Conservation (phyloP, 345 rosid species). For the Salix brachista region DNA sequence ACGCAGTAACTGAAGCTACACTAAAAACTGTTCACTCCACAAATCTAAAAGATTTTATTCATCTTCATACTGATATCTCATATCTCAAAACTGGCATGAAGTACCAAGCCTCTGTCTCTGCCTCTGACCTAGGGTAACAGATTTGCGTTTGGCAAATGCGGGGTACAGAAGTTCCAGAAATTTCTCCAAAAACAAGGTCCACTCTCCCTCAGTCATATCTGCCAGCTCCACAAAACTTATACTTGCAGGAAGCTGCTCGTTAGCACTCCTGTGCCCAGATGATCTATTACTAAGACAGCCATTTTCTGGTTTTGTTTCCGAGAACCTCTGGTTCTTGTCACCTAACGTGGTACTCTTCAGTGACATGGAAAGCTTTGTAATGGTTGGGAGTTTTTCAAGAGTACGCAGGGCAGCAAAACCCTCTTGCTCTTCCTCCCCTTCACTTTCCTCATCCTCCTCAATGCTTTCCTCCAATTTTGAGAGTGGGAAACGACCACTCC, state of each 20-base stretch:
- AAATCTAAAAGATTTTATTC: slow-evolving; percentile 20
- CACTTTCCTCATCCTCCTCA: slow-evolving; percentile 66
- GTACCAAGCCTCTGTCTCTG: slow-evolving; percentile 96
- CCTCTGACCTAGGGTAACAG: slow-evolving; percentile 59
- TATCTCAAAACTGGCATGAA: slow-evolving; percentile 92
- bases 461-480: slow-evolving; percentile 76
- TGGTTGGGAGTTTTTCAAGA: slow-evolving; percentile 38
- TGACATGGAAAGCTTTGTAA: slow-evolving; percentile 71
- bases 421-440: slow-evolving; percentile 43
- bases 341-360: slow-evolving; percentile 57
- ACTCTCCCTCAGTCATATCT: slow-evolving; percentile 80
- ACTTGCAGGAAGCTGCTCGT: slow-evolving; percentile 76
- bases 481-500: slow-evolving; percentile 49
- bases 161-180: slow-evolving; percentile 66
- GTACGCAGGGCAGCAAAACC: slow-evolving; percentile 23
- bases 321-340: slow-evolving; percentile 45
- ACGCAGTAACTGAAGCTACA: slow-evolving; percentile 25
- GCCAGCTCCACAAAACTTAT: slow-evolving; percentile 77
- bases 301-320: slow-evolving; percentile 45
- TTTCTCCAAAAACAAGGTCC: slow-evolving; percentile 71
- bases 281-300: slow-evolving; percentile 49
- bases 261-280: slow-evolving; percentile 84
- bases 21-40: slow-evolving; percentile 22
- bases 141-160: slow-evolving; percentile 68
- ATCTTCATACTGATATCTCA: neutral